Conservation (phyloP, 768 basidiomycete genomes). For the Gelatoporia subvermispora region DNA sequence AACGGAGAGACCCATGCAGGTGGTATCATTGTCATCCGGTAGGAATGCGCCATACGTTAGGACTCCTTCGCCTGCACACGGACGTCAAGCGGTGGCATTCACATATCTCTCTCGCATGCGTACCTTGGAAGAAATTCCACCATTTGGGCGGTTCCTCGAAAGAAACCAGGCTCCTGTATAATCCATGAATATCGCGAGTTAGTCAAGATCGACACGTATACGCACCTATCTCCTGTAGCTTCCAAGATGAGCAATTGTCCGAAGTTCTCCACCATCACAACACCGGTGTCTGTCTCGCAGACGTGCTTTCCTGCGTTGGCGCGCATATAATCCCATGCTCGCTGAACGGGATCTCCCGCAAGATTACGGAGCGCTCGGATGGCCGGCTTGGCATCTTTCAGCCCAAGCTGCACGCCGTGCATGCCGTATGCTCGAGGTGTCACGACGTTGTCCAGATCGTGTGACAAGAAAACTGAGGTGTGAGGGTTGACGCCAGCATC, state of each 20-base stretch:
- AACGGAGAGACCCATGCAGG: constrained; percentile 45
- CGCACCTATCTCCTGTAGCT: constrained; percentile 40
- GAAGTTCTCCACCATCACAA: constrained; percentile 45
- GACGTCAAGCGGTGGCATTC: background rate
- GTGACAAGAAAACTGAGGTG: constrained; percentile 44
- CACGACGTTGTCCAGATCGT: constrained; percentile 48
- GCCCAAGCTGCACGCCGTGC: constrained; percentile 44
- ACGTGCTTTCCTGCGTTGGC: constrained; percentile 33
- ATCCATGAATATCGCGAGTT: no score
- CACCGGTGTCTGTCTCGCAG: constrained; percentile 39
- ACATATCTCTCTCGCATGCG: background rate
- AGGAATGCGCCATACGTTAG: constrained; percentile 26
- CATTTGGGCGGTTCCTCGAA: constrained; percentile 33
- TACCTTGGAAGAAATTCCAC: constrained; percentile 52
- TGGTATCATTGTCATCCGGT: constrained; percentile 47
- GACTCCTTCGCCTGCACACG: constrained; percentile 30
- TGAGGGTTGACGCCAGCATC: constrained; percentile 35
- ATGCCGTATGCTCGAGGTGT: constrained; percentile 46
- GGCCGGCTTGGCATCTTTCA: constrained; percentile 27
- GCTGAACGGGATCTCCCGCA: constrained; percentile 39
- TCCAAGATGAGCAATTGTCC: constrained; percentile 53
- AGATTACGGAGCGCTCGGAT: constrained; percentile 41
- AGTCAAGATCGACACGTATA: background rate
- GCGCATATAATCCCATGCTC: constrained; percentile 37
- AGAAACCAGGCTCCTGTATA: constrained; percentile 38